phyloP scores from a whole-genome alignment of 2,329 filamentous ascomycete species.

The Colletotrichum paranaense region DNA sequence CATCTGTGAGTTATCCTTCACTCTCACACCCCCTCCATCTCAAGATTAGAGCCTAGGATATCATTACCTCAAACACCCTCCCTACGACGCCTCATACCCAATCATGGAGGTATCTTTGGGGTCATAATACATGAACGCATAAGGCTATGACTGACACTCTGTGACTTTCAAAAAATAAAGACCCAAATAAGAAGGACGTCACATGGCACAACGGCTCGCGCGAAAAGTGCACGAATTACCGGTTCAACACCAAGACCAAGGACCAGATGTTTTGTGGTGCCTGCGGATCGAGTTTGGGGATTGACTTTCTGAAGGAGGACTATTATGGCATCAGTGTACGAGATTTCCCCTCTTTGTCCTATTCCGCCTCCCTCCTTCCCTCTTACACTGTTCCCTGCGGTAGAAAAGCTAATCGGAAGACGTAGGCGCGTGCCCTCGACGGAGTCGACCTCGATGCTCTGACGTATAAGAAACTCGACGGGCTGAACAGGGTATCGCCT shows the following conservation, averaged over 20 bases:
- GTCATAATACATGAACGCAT: too few species aligned
- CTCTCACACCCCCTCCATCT: too few species aligned
- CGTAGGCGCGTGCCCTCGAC: conserved; percentile 54
- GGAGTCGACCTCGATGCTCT: conserved; percentile 53
- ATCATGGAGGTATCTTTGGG: too few species aligned
- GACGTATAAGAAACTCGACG: conserved; percentile 50
- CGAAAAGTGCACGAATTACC: conserved; percentile 48
- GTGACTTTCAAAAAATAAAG: conserved; percentile 21
- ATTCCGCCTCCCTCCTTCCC: too few species aligned
- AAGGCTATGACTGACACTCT: too few species aligned
- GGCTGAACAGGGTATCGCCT: conserved; percentile 47
- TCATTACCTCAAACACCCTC: too few species aligned
- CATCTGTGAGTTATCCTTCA: conserved; percentile 45
- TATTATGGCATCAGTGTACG: conserved; percentile 57
- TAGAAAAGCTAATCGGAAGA: background rate
- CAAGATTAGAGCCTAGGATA: too few species aligned
- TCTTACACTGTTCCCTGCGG: too few species aligned
- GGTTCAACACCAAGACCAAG: conserved; percentile 59
- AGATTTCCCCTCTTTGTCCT: conserved; percentile 31
- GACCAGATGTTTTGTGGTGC: conserved; percentile 62
- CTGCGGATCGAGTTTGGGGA: conserved; percentile 59
- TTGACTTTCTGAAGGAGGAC: conserved; percentile 52
- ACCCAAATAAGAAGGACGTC: conserved; percentile 52
- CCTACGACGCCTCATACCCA: too few species aligned
- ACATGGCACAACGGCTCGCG: conserved; percentile 55